These are phyloP conservation scores for Teratosphaeriaceae sp. DNA, from an alignment of 2,329 filamentous ascomycete species.

Conservation along the genomic window DNA sequence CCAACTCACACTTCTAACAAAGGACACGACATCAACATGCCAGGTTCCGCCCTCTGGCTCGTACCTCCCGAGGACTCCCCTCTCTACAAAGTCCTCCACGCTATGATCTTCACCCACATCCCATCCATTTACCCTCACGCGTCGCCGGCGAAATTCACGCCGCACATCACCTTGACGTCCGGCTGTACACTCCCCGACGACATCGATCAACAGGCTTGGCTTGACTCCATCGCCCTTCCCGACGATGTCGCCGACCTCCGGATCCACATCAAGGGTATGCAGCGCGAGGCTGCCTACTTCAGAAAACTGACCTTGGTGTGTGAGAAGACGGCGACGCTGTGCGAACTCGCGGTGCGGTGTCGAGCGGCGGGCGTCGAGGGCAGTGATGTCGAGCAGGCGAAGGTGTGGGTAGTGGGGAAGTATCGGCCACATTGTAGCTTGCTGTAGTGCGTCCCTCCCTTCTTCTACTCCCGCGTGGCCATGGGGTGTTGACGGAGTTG, in stretches of 20 bases:
- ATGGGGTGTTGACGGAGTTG: conserved; percentile 3
- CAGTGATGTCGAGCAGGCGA: conserved; percentile 26
- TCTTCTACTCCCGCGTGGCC: neutral
- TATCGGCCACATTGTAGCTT: conserved; percentile 36
- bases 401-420: conserved; percentile 27
- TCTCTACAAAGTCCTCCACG: conserved; percentile 25
- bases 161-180: conserved; percentile 38
- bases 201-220: conserved; percentile 32
- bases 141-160: conserved; percentile 28
- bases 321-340: conserved; percentile 21
- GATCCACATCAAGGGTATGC: conserved; percentile 26
- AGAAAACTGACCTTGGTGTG: conserved; percentile 34
- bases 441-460: conserved; percentile 15
- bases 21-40: no score
- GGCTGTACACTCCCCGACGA: conserved; percentile 20
- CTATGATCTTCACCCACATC: conserved; percentile 29
- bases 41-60: conserved; percentile 39
- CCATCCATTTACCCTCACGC: conserved; percentile 28
- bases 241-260: conserved; percentile 18
- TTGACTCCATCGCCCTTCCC: conserved; percentile 12
- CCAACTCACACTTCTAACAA: no score
- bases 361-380: conserved; percentile 24
- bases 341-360: conserved; percentile 23
- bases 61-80: conserved; percentile 31
- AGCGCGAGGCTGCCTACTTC: conserved; percentile 32